Evolutionary conservation across 257 asterid genomes (phyloP).

Genomic region (Mitragyna speciosa): DNA sequence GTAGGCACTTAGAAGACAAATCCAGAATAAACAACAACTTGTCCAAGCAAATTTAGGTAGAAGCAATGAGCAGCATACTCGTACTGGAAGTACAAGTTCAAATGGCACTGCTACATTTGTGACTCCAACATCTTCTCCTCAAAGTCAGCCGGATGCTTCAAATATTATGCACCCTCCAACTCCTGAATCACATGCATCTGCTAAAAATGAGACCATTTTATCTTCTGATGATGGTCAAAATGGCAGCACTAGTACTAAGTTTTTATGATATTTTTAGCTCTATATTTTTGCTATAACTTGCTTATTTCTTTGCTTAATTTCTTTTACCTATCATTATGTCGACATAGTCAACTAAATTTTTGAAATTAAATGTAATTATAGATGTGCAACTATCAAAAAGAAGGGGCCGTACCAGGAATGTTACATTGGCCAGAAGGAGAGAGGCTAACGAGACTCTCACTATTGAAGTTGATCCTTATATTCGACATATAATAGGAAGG

Average conservation of each 20-base stretch:
- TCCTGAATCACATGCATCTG: background rate
- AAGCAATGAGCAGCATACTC: background rate
- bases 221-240: background rate
- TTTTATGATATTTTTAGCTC: too few relatives aligned
- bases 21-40: background rate
- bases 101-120: background rate
- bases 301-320: too few relatives aligned
- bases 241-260: too few relatives aligned
- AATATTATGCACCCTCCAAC: background rate
- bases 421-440: background rate
- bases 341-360: too few relatives aligned
- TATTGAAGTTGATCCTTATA: too few relatives aligned
- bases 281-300: background rate
- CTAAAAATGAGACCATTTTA: background rate
- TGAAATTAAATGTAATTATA: too few relatives aligned
- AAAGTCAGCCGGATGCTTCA: background rate
- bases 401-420: background rate
- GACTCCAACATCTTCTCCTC: background rate
- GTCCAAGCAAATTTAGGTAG: too few relatives aligned
- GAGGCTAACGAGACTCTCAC: background rate
- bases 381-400: too few relatives aligned
- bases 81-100: background rate
- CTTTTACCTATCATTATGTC: too few relatives aligned
- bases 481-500: background rate
- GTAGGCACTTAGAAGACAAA: background rate